phyloP scores from a whole-genome alignment of 305 asterid genomes.

The Rubia peregrina region DNA sequence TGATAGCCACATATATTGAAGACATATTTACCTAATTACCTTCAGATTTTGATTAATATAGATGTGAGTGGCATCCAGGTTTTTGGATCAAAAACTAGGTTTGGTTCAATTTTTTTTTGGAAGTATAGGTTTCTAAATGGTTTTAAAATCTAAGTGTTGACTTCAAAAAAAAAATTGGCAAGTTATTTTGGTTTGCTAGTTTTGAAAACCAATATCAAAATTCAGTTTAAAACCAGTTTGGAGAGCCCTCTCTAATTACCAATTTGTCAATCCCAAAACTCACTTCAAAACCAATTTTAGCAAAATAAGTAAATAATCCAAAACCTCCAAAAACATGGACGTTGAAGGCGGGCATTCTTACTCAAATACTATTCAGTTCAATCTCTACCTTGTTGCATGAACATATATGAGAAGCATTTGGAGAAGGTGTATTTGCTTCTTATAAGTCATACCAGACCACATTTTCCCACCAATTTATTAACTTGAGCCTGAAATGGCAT shows the following conservation, averaged over 20 bases:
- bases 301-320: not conserved
- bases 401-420: not conserved
- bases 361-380: not conserved
- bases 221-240: not conserved
- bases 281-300: not conserved
- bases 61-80: not conserved
- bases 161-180: not conserved
- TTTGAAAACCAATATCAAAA: not conserved
- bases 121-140: not conserved
- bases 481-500: not conserved
- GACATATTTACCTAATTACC: not conserved
- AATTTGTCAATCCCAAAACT: not conserved
- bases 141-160: not conserved
- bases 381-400: not conserved
- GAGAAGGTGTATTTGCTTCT: not conserved
- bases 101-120: not conserved
- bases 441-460: not conserved
- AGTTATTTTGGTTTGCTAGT: not conserved
- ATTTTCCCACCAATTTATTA: not conserved
- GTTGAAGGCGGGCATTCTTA: not conserved
- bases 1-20: slow-evolving; percentile 2
- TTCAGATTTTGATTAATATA: not conserved
- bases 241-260: not conserved
- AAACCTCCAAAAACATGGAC: not conserved
- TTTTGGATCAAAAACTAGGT: not conserved